Evolutionary conservation across 805 yeast species (phyloP).

Genomic region (Saccharomycopsis synnaedendra): DNA sequence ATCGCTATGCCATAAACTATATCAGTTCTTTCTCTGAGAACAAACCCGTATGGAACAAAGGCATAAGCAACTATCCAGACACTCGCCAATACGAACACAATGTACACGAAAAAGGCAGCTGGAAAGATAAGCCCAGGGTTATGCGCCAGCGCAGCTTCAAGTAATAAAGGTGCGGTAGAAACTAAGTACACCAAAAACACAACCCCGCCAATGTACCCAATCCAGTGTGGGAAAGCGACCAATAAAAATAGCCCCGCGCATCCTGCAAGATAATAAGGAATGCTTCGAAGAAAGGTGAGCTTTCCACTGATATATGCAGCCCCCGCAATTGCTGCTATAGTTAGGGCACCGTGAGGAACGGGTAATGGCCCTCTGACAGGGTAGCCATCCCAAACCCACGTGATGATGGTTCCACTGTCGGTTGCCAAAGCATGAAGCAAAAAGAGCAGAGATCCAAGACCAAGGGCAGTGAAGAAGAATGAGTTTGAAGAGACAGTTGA

Average conservation of each 20-base stretch:
- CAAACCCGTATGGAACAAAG: conserved; percentile 89
- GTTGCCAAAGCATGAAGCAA: conserved; percentile 63
- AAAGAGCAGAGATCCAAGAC: conserved; percentile 69
- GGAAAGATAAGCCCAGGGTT: conserved; percentile 44
- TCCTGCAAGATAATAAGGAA: conserved; percentile 1
- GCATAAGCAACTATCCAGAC: conserved; percentile 99
- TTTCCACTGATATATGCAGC: conserved; percentile 16
- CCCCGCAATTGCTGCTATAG: conserved; percentile 48
- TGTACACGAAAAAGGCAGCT: conserved; percentile 35
- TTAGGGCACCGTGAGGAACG: conserved; percentile 67
- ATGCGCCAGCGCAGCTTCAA: conserved; percentile 44
- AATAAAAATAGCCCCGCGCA: conserved; percentile 42
- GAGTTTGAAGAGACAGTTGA: conserved; percentile 26
- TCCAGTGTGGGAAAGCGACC: conserved; percentile 50
- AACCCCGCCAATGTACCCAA: conserved; percentile 66
- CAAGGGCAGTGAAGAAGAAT: conserved; percentile 41
- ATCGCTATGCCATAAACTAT: conserved; percentile 52
- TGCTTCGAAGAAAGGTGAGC: conserved; percentile 11
- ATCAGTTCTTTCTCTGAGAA: conserved; percentile 83
- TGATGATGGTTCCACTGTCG: conserved; percentile 78
- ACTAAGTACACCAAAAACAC: conserved; percentile 48
- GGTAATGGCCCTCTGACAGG: conserved; percentile 84
- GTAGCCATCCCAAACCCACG: conserved; percentile 96
- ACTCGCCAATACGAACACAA: conserved; percentile 60
- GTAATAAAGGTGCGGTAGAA: conserved; percentile 47